phyloP scores from a whole-genome alignment of 2,329 filamentous ascomycete species.

The Aspergillus brunneoviolaceus region DNA sequence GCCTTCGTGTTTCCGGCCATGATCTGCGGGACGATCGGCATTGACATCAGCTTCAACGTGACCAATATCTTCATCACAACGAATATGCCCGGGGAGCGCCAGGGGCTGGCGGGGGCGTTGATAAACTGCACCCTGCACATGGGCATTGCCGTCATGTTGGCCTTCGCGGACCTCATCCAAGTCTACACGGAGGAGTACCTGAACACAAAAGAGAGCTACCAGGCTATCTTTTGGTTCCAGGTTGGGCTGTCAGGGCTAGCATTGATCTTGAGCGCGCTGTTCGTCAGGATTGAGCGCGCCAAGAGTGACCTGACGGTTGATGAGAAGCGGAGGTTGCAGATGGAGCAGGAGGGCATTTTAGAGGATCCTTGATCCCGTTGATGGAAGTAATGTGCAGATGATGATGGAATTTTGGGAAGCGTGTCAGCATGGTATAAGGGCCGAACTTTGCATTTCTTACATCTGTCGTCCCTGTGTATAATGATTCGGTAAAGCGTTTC shows the following conservation, averaged over 20 bases:
- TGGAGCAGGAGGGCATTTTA: neutral
- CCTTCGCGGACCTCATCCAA: conserved; percentile 64
- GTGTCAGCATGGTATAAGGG: too few species aligned
- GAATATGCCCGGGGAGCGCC: conserved; percentile 62
- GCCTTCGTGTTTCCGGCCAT: conserved; percentile 67
- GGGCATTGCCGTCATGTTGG: conserved; percentile 69
- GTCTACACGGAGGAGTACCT: conserved; percentile 47
- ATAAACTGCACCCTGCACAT: conserved; percentile 71
- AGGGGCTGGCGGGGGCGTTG: conserved; percentile 70
- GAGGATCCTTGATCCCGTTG: neutral
- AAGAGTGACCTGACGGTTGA: conserved; percentile 59
- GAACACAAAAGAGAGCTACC: conserved; percentile 56
- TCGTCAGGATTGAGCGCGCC: conserved; percentile 57
- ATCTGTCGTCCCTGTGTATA: too few species aligned
- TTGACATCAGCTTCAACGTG: conserved; percentile 74
- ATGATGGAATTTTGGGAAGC: too few species aligned
- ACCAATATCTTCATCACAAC: conserved; percentile 78
- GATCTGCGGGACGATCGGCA: conserved; percentile 65
- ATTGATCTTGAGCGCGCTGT: conserved; percentile 53
- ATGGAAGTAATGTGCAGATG: too few species aligned
- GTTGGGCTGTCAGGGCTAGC: conserved; percentile 55
- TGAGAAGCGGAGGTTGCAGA: conserved; percentile 35
- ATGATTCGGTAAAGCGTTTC: too few species aligned
- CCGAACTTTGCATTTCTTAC: too few species aligned
- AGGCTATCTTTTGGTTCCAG: conserved; percentile 65